Conservation (phyloP, 192 early-diverging fungal species). For the Coemansia sp. region DNA sequence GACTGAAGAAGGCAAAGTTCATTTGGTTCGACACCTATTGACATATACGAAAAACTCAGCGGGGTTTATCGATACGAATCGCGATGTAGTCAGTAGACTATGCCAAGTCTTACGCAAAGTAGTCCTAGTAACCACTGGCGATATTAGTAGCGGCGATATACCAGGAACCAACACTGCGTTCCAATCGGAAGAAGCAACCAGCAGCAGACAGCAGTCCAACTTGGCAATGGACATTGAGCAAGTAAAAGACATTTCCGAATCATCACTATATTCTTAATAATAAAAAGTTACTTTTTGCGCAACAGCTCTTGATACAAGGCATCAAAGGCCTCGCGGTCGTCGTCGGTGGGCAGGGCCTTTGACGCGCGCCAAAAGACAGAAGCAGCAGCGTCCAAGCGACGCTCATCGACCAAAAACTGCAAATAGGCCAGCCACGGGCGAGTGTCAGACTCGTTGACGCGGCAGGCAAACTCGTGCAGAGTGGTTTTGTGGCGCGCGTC, state of each 20-base stretch:
- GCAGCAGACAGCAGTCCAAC: neutral
- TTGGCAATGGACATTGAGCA: neutral
- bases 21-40: slow-evolving; percentile 38
- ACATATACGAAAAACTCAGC: slow-evolving; percentile 13
- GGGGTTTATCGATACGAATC: slow-evolving; percentile 38
- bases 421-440: slow-evolving; percentile 40
- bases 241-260: slow-evolving; percentile 12
- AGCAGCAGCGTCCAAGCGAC: slow-evolving; percentile 20
- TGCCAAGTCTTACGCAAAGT: slow-evolving; percentile 19
- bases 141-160: slow-evolving; percentile 17
- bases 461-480: slow-evolving; percentile 41
- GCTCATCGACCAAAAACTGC: slow-evolving; percentile 13
- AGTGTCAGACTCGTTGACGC: slow-evolving; percentile 17
- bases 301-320: slow-evolving; percentile 21
- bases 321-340: slow-evolving; percentile 9
- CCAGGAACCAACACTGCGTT: slow-evolving; percentile 10
- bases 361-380: slow-evolving; percentile 40
- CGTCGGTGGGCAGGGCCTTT: slow-evolving; percentile 15
- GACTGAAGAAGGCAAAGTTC: slow-evolving; percentile 46
- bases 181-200: neutral
- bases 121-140: slow-evolving; percentile 4
- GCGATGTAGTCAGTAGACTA: slow-evolving; percentile 23
- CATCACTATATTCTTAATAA: neutral
- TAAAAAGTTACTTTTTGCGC: neutral
- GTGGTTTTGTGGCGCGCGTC: slow-evolving; percentile 10